Evolutionary conservation across 805 yeast species (phyloP), one percentile per base, ranked within the genome.

Genomic region (Yarrowia sp.): DNA sequence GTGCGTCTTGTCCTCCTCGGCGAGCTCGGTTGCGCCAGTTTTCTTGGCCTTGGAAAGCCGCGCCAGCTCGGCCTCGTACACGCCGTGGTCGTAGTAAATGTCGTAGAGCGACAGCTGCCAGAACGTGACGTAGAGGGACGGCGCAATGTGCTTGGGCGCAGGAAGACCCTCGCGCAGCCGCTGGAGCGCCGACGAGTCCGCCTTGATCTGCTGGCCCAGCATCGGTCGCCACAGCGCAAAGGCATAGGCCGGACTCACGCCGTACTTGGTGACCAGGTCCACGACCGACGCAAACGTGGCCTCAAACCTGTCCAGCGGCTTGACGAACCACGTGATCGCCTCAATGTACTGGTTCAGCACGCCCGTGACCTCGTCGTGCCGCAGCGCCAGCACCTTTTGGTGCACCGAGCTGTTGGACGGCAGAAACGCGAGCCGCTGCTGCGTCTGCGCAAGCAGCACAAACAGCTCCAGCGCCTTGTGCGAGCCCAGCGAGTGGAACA

Each of bases 31-130:
- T 6, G 6, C 5, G 31, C 2, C 65, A n/a, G n/a, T n/a, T 66
- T 35, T 69, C 38, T 24, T 47, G 21, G 16, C 16, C 24, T 27
- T 36, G 22, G 22, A 14, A 9, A 47, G 13, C 8, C 55, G 55
- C 13, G 55, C 55, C 13, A 21, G 14, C 64, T 84, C 86, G 2
- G 69, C 68, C 12, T 76, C 77, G 69, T 92, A 91, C 2, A 82
- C 69, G 0, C 69, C 66, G 6, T 74, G 73, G 1, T 82, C 79
- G 69, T 73, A 86, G 64, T 81, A 80, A 31, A 91, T 81, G 68
- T 91, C 97, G 68, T 87, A 85, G 7, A 90, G 73, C 0, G 86
- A 80, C 32, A 87, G 75, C 64, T 78, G 82, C 97, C 97, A 92
- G 67, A 91, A 92, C 0, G 80, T 75, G 2, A 77, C 73, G 68